Base-by-base conservation (phyloP, 306 rosid genomes). In the Sicyos baderoa region DNA sequence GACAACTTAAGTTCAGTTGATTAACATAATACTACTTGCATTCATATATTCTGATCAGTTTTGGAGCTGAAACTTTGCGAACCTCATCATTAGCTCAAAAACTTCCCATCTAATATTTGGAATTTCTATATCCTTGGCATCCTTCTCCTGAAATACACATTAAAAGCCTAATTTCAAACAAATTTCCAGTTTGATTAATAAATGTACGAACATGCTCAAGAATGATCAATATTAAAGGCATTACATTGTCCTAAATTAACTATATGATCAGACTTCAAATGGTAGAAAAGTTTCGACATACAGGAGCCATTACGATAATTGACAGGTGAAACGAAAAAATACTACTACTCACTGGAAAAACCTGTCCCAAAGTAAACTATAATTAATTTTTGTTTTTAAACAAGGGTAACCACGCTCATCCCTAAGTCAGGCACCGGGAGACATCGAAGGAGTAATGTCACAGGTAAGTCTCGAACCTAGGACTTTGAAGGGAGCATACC, bases 31-130 rank as follows among this genome's bases (percentile, higher is more conserved):
- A 69, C 73, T 8, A 40, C 44, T 42, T 14, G 40, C 45, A 78
- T 59, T 48, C 27, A 3, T 23, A 3, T 23, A 73, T 32, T 55
- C 54, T 15, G 1, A 21, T 22, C 42, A 73, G 73, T 35, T 45
- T 72, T 40, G 62, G 42, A 66, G 77, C 14, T 54, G 40, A 62
- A 65, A 63, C 68, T 72, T 74, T 60, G 23, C 59, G 40, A 58
- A 93, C 99, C 99, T 90, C 97, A 93, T 93, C 99, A 93, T 93
- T 85, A 93, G 81, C 83, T 93, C 89, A 2, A 93, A 93, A 75
- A 93, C 96, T 71, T 86, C 97, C 99, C 99, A 93, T 86, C 86
- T 89, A 76, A 93, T 93, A 79, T 93, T 90, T 74, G 99, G 99
- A 76, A 93, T 93, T 80, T 93, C 99, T 72, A 93, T 90, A 79